Evolutionary conservation across 1,139 yeast species (phyloP).

Genomic region (Candida tetrigidarum): DNA sequence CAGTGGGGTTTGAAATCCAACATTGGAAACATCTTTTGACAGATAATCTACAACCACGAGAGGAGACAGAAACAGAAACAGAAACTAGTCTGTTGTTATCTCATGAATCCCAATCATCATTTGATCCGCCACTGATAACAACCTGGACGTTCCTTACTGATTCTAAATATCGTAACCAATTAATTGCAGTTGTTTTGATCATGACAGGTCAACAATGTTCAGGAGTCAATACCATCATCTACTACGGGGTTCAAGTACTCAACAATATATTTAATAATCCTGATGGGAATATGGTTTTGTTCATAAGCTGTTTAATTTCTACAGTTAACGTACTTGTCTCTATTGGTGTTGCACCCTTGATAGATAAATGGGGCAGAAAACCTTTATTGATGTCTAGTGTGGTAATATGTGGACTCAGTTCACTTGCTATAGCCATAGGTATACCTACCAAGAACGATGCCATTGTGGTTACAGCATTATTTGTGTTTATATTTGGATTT

Average conservation of each 20-base stretch:
- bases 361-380: slow-evolving; percentile 64
- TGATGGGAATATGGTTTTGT: slow-evolving; percentile 29
- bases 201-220: slow-evolving; percentile 46
- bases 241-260: slow-evolving; percentile 35
- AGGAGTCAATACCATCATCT: slow-evolving; percentile 47
- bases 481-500: slow-evolving; percentile 73
- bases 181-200: slow-evolving; percentile 33
- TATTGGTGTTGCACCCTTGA: slow-evolving; percentile 34
- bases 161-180: slow-evolving; percentile 27
- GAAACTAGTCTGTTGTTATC: slow-evolving; percentile 11
- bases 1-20: slow-evolving; percentile 38
- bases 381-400: slow-evolving; percentile 67
- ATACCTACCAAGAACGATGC: slow-evolving; percentile 40
- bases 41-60: not conserved
- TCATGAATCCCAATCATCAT: slow-evolving; percentile 26
- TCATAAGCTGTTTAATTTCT: slow-evolving; percentile 36
- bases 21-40: slow-evolving; percentile 37
- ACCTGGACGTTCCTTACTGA: slow-evolving; percentile 27
- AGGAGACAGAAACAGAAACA: slow-evolving; percentile 8
- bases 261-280: slow-evolving; percentile 27
- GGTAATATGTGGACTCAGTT: slow-evolving; percentile 61
- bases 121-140: slow-evolving; percentile 32
- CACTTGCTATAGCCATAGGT: slow-evolving; percentile 67
- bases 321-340: slow-evolving; percentile 35
- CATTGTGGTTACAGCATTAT: slow-evolving; percentile 61